Conservation (phyloP, 352 stramenopile species). For the Pythium vanterpoolii region DNA sequence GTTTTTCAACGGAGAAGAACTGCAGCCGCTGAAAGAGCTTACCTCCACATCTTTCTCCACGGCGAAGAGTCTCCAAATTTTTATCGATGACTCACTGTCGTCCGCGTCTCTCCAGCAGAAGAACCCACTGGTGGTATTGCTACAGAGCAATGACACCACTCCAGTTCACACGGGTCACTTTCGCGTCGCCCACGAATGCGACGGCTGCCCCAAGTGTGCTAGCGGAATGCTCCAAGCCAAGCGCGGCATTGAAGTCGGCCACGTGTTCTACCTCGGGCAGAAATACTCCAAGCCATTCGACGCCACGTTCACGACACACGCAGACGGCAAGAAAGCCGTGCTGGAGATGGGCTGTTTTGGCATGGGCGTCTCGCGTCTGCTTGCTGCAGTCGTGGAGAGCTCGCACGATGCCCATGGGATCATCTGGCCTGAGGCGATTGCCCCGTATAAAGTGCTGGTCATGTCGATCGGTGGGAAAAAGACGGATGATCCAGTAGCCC, state of each 20-base stretch:
- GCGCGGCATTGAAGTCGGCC: conserved; percentile 85
- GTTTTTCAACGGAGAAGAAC: conserved; percentile 59
- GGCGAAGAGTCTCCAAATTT: conserved; percentile 26
- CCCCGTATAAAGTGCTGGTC: conserved; percentile 78
- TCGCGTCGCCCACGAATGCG: conserved; percentile 56
- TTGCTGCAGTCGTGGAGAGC: conserved; percentile 79
- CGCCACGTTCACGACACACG: conserved; percentile 43
- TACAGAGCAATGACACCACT: not conserved
- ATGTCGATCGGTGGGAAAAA: conserved; percentile 70
- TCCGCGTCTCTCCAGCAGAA: not conserved
- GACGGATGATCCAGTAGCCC: conserved; percentile 40
- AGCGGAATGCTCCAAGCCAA: conserved; percentile 52
- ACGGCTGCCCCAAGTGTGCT: conserved; percentile 45
- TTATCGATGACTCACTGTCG: conserved; percentile 66
- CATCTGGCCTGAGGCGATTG: conserved; percentile 76
- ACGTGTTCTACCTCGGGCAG: conserved; percentile 88
- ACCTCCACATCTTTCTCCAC: conserved; percentile 17
- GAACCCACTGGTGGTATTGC: conserved; percentile 9
- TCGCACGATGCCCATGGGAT: conserved; percentile 77
- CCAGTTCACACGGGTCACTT: conserved; percentile 48
- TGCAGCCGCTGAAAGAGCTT: conserved; percentile 32
- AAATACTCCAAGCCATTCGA: conserved; percentile 87
- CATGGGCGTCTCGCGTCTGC: conserved; percentile 78
- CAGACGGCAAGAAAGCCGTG: conserved; percentile 28
- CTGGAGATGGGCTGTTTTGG: conserved; percentile 90